Conservation (phyloP, 768 basidiomycete species). For the Suillus placidus region DNA sequence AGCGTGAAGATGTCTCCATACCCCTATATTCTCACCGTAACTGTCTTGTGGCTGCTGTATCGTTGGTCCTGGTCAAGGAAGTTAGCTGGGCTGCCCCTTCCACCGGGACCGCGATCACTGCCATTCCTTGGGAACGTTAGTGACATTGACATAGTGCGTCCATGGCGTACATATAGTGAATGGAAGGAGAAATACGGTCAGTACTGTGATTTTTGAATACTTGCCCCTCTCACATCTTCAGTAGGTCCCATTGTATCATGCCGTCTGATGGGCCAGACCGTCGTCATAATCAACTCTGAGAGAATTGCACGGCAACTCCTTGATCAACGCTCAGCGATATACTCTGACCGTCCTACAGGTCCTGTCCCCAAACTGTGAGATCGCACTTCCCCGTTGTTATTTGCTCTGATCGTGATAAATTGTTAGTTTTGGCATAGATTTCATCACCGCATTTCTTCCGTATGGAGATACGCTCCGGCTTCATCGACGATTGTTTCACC, state of each 20-base stretch:
- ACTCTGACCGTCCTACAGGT: conserved; percentile 31
- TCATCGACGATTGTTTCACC: conserved; percentile 33
- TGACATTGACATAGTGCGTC: background rate
- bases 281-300: conserved; percentile 31
- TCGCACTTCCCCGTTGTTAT: background rate
- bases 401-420: background rate
- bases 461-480: conserved; percentile 31
- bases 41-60: background rate
- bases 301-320: conserved; percentile 30
- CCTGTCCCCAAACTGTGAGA: conserved; percentile 27
- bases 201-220: background rate
- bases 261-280: conserved; percentile 26
- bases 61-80: background rate
- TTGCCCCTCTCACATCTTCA: background rate
- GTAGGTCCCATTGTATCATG: conserved; percentile 34
- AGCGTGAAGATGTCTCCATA: background rate
- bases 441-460: conserved; percentile 31
- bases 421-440: conserved; percentile 32
- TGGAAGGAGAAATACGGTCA: conserved; percentile 34
- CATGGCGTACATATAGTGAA: conserved; percentile 24
- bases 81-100: background rate
- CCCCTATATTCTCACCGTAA: background rate
- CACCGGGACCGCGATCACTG: background rate
- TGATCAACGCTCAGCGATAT: conserved; percentile 32
- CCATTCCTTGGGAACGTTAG: background rate